Conservation (phyloP, 441 rosid genomes). For the Croton setiger region DNA sequence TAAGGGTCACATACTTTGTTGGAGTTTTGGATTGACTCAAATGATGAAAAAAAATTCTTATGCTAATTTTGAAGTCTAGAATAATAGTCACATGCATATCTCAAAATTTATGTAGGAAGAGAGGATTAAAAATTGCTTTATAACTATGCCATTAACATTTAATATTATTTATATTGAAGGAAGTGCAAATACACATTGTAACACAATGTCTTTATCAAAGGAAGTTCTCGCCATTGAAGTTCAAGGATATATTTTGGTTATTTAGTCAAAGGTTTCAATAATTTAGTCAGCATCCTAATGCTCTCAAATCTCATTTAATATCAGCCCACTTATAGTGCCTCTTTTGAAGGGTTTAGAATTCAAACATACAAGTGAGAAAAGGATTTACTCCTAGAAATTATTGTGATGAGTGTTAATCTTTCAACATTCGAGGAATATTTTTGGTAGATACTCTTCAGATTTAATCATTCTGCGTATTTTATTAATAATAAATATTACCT, state of each 20-base stretch:
- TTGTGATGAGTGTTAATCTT: not conserved
- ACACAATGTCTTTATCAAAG: no score
- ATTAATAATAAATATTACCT: no score
- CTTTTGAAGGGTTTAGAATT: not conserved
- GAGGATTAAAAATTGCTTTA: not conserved
- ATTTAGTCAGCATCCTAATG: no score
- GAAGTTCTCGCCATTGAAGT: no score
- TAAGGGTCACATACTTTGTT: not conserved
- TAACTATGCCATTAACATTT: not conserved
- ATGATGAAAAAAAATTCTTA: not conserved
- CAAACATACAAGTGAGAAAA: not conserved
- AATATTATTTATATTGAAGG: no score
- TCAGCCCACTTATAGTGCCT: no score
- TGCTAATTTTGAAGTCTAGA: not conserved
- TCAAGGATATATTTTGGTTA: no score
- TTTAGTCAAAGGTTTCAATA: no score
- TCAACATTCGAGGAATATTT: not conserved
- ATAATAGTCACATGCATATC: not conserved
- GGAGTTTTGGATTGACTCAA: not conserved
- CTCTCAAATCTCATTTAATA: no score
- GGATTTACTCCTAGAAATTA: not conserved
- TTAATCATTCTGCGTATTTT: no score
- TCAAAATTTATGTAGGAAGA: not conserved
- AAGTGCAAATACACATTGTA: no score
- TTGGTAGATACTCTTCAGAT: not conserved